These are phyloP conservation scores for Eucalyptus microcorys DNA, from an alignment of 345 rosid genomes.

Conservation along the genomic window DNA sequence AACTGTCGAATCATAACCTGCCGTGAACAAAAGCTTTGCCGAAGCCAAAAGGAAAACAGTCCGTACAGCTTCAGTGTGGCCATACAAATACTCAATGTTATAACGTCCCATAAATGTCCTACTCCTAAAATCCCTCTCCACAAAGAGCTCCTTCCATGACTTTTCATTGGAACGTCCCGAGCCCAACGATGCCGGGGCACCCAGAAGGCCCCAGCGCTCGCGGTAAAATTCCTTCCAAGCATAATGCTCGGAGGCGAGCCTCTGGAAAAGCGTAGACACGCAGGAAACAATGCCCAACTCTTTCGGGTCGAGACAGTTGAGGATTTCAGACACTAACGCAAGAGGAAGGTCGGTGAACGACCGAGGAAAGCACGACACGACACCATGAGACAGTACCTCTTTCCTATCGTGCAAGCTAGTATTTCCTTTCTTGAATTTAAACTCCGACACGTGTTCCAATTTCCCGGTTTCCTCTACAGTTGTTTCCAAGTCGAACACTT, in stretches of 20 bases:
- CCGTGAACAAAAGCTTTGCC: conserved; percentile 70
- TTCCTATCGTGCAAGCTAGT: neutral
- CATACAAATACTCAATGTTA: conserved; percentile 54
- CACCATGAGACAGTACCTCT: conserved; percentile 20
- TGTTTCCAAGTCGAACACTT: neutral
- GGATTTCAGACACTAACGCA: conserved; percentile 68
- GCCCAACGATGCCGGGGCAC: conserved; percentile 2
- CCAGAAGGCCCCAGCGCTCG: conserved; percentile 82
- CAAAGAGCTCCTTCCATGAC: conserved; percentile 82
- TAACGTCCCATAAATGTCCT: conserved; percentile 61
- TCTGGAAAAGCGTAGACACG: conserved; percentile 53
- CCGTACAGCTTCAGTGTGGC: conserved; percentile 83
- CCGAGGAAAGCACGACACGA: conserved; percentile 2
- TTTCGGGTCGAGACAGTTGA: conserved; percentile 68
- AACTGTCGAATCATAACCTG: conserved; percentile 75
- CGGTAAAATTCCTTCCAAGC: conserved; percentile 85
- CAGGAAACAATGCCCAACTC: conserved; percentile 86
- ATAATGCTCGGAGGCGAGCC: conserved; percentile 65
- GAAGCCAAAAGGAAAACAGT: conserved; percentile 65
- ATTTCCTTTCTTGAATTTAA: neutral
- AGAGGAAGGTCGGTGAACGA: conserved; percentile 77
- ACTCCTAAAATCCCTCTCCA: conserved; percentile 88
- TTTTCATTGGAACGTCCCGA: conserved; percentile 31
- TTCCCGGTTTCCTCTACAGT: conserved; percentile 5
- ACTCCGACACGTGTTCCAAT: neutral